A percentile compares a stretch with the other conserved stretches of the same genome.
phyloP scores from a whole-genome alignment of 2,329 filamentous ascomycete genomes.

The Trichoderma brevicompactum region DNA sequence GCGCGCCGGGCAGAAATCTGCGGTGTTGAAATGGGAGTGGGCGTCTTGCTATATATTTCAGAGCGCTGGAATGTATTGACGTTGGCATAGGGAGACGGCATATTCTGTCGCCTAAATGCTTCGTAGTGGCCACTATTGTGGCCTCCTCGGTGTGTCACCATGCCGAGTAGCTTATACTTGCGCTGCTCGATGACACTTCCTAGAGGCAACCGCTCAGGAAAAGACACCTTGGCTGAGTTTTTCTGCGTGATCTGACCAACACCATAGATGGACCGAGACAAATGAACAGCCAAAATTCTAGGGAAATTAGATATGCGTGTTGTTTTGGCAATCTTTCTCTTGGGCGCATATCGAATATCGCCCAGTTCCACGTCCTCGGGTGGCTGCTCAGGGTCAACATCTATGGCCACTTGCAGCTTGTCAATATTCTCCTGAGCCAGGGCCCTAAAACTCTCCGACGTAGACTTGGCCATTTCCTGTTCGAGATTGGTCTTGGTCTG shows the following conservation, averaged over 20 bases:
- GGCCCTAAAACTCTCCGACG: conserved; percentile 55
- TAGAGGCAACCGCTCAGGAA: conserved; percentile 83
- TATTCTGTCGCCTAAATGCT: conserved; percentile 85
- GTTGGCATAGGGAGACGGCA: conserved; percentile 80
- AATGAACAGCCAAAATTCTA: conserved; percentile 86
- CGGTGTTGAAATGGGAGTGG: conserved; percentile 58
- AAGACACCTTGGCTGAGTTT: conserved; percentile 91
- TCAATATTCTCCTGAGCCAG: conserved; percentile 62
- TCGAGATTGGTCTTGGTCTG: conserved; percentile 72
- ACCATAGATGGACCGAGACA: conserved; percentile 92
- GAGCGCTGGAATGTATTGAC: conserved; percentile 77
- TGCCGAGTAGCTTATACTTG: conserved; percentile 80
- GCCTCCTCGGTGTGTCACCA: conserved; percentile 93
- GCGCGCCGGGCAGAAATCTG: conserved; percentile 45
- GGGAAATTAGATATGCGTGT: conserved; percentile 87
- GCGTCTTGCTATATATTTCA: conserved; percentile 70
- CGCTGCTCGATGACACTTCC: conserved; percentile 78
- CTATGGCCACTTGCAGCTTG: conserved; percentile 70
- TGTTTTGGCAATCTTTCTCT: conserved; percentile 82
- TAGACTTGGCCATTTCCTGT: conserved; percentile 60
- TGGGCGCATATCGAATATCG: conserved; percentile 73
- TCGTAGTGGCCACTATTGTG: conserved; percentile 98
- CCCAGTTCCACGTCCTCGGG: conserved; percentile 76
- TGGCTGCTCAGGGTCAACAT: conserved; percentile 78
- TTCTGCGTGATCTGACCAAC: conserved; percentile 77